These are phyloP conservation scores for Colletotrichum gigasporum DNA, from an alignment of 2,329 filamentous ascomycete species.

Conservation along the genomic window DNA sequence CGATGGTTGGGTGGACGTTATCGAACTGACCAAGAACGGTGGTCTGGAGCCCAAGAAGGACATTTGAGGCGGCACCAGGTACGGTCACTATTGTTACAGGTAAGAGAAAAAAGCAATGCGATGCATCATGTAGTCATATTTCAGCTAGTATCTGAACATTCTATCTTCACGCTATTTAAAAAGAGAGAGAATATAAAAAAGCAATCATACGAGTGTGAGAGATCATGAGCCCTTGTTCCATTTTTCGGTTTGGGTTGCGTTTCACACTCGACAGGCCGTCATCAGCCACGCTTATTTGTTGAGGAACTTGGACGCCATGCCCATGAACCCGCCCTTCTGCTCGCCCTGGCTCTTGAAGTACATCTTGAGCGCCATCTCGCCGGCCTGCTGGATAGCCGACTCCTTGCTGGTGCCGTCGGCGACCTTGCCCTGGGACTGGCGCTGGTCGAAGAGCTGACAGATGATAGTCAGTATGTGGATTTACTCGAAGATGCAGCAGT, in stretches of 20 bases:
- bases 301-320: conserved; percentile 59
- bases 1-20: conserved; percentile 67
- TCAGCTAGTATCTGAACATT: no score
- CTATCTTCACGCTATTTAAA: no score
- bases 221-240: not conserved
- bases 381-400: conserved; percentile 79
- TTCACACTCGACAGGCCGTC: no score
- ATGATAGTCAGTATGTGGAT: no score
- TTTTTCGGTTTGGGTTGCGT: not conserved
- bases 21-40: conserved; percentile 44
- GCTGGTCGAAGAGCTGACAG: conserved; percentile 67
- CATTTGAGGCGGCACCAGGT: not conserved
- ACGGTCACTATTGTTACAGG: not conserved
- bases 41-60: conserved; percentile 28
- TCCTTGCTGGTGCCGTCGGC: conserved; percentile 77
- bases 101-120: not conserved
- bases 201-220: no score
- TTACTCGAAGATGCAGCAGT: no score
- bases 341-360: conserved; percentile 81
- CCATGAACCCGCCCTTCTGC: conserved; percentile 58
- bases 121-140: not conserved
- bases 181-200: not conserved
- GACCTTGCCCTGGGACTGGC: conserved; percentile 63
- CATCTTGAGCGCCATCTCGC: conserved; percentile 89
- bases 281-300: conserved; percentile 24